Percentiles rank a stretch among this genome's conserved stretches.
Conservation (phyloP, 306 rosid genomes). For the Fagus crenata region DNA sequence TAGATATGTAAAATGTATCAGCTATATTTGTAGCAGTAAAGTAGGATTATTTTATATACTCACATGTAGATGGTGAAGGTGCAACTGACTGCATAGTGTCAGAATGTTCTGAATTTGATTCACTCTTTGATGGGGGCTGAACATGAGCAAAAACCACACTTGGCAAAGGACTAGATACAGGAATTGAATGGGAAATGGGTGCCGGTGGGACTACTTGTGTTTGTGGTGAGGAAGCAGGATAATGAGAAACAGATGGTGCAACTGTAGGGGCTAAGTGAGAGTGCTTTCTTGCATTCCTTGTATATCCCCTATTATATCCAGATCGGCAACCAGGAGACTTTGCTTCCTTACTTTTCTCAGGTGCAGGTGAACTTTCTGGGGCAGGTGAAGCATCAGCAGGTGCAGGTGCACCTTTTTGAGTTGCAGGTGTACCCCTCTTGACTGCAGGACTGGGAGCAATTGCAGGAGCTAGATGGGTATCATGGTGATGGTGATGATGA, state of each 20-base stretch:
- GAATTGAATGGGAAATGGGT: constrained; percentile 45
- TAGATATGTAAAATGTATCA: not conserved
- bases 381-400: constrained; percentile 54
- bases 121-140: constrained; percentile 63
- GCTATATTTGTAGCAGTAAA: constrained; percentile 26
- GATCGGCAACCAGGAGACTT: constrained; percentile 60
- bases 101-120: constrained; percentile 40
- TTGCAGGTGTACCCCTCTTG: constrained; percentile 29
- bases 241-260: constrained; percentile 45
- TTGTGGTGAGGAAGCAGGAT: constrained; percentile 51
- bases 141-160: constrained; percentile 69
- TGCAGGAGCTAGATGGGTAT: constrained; percentile 49
- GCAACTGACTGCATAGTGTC: constrained; percentile 24
- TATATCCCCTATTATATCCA: constrained; percentile 47
- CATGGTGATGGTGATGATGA: constrained; percentile 47
- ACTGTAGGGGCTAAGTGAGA: constrained; percentile 45
- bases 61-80: constrained; percentile 53
- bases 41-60: constrained; percentile 39
- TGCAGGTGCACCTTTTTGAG: constrained; percentile 36
- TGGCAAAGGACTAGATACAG: constrained; percentile 72
- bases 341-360: constrained; percentile 45
- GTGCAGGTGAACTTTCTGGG: constrained; percentile 44
- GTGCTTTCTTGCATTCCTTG: constrained; percentile 41
- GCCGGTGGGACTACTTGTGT: constrained; percentile 42
- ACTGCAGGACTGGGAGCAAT: constrained; percentile 53